phyloP scores from a whole-genome alignment of 2,329 filamentous ascomycete genomes.

The Cladosporium oxysporum region DNA sequence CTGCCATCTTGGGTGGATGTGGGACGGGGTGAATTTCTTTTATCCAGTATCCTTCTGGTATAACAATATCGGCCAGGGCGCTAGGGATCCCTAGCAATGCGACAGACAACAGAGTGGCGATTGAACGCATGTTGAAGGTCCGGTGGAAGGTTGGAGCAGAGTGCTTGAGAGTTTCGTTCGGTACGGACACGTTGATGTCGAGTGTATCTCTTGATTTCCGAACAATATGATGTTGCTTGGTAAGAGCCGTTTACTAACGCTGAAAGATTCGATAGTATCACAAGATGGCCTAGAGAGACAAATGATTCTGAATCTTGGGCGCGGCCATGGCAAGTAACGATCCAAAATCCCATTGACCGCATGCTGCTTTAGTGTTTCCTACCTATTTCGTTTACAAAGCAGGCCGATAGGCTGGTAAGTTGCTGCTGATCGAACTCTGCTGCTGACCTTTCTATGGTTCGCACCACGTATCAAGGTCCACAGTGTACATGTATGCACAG shows the following conservation, averaged over 20 bases:
- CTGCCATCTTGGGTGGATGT: no score
- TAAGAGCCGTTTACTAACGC: not conserved
- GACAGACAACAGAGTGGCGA: not conserved
- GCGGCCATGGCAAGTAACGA: not conserved
- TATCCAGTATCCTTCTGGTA: not conserved
- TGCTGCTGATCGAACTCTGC: not conserved
- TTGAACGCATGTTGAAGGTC: not conserved
- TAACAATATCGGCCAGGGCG: not conserved
- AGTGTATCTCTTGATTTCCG: no score
- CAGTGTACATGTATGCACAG: no score
- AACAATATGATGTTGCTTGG: not conserved
- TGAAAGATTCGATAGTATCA: not conserved
- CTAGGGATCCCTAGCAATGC: not conserved
- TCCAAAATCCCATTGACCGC: no score
- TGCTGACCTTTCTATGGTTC: not conserved
- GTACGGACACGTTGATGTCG: no score
- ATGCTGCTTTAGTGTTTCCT: not conserved
- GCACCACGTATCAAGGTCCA: no score
- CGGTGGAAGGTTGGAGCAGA: no score
- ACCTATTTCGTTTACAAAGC: not conserved
- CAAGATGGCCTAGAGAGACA: not conserved
- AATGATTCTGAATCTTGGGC: not conserved
- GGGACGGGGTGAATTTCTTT: not conserved
- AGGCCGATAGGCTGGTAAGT: not conserved
- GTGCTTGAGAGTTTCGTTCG: no score